These are phyloP conservation scores for Saccharomycopsis malanga DNA, from an alignment of 805 yeast genomes.

Conservation along the genomic window DNA sequence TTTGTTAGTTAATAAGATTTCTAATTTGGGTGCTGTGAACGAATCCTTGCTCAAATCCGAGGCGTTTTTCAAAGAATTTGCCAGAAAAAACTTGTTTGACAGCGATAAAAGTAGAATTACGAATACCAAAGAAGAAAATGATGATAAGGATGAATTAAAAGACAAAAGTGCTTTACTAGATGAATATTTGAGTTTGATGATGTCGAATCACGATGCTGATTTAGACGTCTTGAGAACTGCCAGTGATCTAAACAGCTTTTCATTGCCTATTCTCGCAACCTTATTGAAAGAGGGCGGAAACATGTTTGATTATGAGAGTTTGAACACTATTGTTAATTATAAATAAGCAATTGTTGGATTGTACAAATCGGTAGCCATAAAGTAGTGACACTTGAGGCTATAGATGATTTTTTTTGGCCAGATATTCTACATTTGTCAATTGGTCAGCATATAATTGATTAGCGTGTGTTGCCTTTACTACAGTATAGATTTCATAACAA, in stretches of 20 bases:
- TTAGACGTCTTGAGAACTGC: slow-evolving; percentile 43
- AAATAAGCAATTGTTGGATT: too few species aligned
- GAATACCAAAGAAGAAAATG: not conserved
- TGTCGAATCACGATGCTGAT: slow-evolving; percentile 40
- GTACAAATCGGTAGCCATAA: too few species aligned
- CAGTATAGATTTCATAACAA: too few species aligned
- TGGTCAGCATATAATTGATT: too few species aligned
- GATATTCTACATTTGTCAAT: not conserved
- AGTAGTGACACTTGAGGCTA: not conserved
- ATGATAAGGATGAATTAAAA: not conserved
- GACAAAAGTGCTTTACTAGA: slow-evolving; percentile 30
- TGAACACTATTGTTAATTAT: slow-evolving; percentile 19
- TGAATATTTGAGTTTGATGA: slow-evolving; percentile 40
- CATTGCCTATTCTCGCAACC: slow-evolving; percentile 43
- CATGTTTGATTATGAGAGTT: slow-evolving; percentile 42
- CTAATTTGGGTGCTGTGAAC: not conserved
- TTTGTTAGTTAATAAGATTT: not conserved
- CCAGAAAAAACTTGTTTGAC: not conserved
- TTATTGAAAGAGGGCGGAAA: slow-evolving; percentile 44
- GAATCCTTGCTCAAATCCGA: not conserved
- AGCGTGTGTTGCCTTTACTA: too few species aligned
- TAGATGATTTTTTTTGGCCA: not conserved
- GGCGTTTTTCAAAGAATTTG: not conserved
- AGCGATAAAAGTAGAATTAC: not conserved
- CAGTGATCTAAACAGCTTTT: slow-evolving; percentile 41